phyloP scores from a whole-genome alignment of 495 filamentous ascomycete species.

The Trichoderma virens region DNA sequence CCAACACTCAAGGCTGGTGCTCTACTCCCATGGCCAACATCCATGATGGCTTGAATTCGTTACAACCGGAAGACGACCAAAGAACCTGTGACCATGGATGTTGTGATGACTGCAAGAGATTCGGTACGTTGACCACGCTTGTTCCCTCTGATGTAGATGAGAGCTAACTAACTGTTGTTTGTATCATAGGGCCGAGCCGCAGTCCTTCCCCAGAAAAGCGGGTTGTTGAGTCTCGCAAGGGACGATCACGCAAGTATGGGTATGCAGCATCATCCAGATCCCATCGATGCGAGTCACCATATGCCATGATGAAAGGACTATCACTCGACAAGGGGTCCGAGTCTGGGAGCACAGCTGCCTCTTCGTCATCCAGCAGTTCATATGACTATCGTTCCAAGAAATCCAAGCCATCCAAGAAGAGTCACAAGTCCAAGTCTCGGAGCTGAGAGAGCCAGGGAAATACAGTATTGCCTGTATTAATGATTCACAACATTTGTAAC shows the following conservation, averaged over 20 bases:
- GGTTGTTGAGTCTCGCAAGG: slow-evolving; percentile 24
- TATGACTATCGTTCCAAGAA: slow-evolving; percentile 23
- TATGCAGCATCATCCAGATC: slow-evolving; percentile 16
- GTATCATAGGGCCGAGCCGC: slow-evolving; percentile 15
- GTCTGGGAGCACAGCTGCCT: slow-evolving; percentile 9
- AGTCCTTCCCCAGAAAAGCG: slow-evolving; percentile 21
- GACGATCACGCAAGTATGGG: slow-evolving; percentile 20
- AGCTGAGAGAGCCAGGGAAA: neutral
- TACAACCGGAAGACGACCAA: slow-evolving; percentile 27
- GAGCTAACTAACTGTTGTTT: neutral
- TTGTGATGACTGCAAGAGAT: slow-evolving; percentile 31
- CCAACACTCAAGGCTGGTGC: slow-evolving; percentile 36
- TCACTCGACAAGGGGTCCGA: neutral
- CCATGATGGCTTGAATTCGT: slow-evolving; percentile 29
- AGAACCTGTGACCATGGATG: slow-evolving; percentile 35
- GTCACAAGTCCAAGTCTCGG: slow-evolving; percentile 19
- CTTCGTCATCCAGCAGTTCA: slow-evolving; percentile 14
- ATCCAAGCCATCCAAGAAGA: slow-evolving; percentile 23
- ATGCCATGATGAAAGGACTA: slow-evolving; percentile 2
- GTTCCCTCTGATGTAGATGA: neutral
- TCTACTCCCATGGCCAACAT: slow-evolving; percentile 19
- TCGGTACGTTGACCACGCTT: slow-evolving; percentile 14
- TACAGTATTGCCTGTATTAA: too few relatives aligned
- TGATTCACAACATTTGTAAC: too few relatives aligned
- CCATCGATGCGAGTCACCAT: slow-evolving; percentile 17